Evolutionary conservation across 331 rosid species (phyloP), one percentile per base, ranked within the genome.

Genomic region (Arachis monticola): DNA sequence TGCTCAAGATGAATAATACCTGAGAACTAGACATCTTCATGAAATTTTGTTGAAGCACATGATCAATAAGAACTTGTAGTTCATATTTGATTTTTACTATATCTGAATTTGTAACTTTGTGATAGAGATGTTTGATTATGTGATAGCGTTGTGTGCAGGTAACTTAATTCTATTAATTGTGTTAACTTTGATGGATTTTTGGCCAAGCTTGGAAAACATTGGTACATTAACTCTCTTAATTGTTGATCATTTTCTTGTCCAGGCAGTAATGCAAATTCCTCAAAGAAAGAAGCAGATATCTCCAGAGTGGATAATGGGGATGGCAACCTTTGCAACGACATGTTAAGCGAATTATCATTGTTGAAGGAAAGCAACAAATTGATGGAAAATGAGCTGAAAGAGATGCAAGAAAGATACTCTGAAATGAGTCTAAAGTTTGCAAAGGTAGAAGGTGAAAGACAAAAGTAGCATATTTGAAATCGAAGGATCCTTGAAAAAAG

Each of bases 361-460:
- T 31, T 85, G 71, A 92, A 77, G 77, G 91, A 84, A 80, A 87
- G 81, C 79, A 90, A 90, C 83, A 64, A 70, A 60, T 69, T 80
- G 69, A 90, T 87, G 97, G 97, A 89, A 85, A 80, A 79, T 7
- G 99, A 92, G 53, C 88, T 95, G 60, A 88, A 92, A 82, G 99
- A 95, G 72, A 88, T 95, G 88, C 99, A 92, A 85, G 92, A 86
- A 88, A 90, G 97, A 81, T 95, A 95, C 86, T 95, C 97, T 67
- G 99, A 92, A 70, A 87, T 92, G 86, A 95, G 99, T 87, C 97
- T 95, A 74, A 95, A 84, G 82, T 95, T 95, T 4, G 97, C 99
- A 0, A 97, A 92, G 86, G 99, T 95, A 32, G 99, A 95, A 86
- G 97, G 99, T 65, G 99, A 95, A 86, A 92, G 99, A 78, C 97